These are phyloP conservation scores for Diaporthe caulivora DNA, from an alignment of 2,329 filamentous ascomycete species.

Conservation along the genomic window DNA sequence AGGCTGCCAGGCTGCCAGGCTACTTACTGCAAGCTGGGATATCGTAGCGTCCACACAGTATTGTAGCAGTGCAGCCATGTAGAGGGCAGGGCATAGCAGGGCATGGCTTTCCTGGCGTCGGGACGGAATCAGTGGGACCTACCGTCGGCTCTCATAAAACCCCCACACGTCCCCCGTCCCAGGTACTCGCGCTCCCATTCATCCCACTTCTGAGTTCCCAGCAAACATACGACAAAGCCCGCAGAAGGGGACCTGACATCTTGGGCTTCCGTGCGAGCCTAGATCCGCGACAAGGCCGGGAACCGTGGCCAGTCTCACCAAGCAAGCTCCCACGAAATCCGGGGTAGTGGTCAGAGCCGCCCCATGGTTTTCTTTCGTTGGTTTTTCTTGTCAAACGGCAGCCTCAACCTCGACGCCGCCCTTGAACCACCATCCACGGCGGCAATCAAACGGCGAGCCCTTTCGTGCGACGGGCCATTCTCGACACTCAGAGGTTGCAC, in stretches of 20 bases:
- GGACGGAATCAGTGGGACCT: slow-evolving; percentile 26
- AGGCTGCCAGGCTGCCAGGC: no score
- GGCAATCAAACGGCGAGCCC: slow-evolving; percentile 30
- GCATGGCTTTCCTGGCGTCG: slow-evolving; percentile 26
- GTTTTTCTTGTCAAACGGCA: slow-evolving; percentile 30
- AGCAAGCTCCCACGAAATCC: slow-evolving; percentile 32
- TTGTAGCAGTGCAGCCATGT: slow-evolving; percentile 14
- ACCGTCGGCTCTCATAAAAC: slow-evolving; percentile 31
- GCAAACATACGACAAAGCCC: slow-evolving; percentile 34
- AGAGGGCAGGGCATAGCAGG: neutral
- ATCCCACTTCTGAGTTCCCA: slow-evolving; percentile 33
- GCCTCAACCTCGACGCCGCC: slow-evolving; percentile 17
- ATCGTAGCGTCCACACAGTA: slow-evolving; percentile 19
- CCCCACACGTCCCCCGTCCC: slow-evolving; percentile 38
- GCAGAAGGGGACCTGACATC: slow-evolving; percentile 28
- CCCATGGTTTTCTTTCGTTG: neutral
- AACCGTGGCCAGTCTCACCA: slow-evolving; percentile 33
- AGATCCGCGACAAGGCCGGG: slow-evolving; percentile 29
- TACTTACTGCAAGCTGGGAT: slow-evolving; percentile 35
- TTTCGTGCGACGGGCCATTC: slow-evolving; percentile 28
- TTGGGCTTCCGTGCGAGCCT: slow-evolving; percentile 30
- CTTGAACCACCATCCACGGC: slow-evolving; percentile 20
- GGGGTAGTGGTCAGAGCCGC: slow-evolving; percentile 30
- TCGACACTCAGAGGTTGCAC: slow-evolving; percentile 28
- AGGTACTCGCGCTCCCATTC: slow-evolving; percentile 39